Evolutionary conservation across 805 yeast genomes (phyloP), one percentile per base, ranked within the genome.

Genomic region (Cyberlindnera sargentensis): DNA sequence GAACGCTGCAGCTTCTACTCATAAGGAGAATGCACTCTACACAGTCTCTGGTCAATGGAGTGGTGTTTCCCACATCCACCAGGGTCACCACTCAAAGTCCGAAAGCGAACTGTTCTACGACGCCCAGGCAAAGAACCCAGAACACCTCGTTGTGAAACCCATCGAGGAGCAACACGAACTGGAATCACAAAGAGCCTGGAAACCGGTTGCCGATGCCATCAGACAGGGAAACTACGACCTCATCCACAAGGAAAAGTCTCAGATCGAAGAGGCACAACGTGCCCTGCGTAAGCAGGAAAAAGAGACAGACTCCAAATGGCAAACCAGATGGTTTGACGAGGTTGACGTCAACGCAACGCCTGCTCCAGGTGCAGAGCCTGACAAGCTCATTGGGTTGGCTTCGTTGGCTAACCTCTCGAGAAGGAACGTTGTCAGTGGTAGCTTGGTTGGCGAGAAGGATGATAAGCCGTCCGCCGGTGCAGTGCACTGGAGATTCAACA

Each of bases 1-100:
- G 54, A 76, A 75, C 58, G 56, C 63, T 41, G 64, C 66, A 27
- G 68, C 74, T n/a, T 69, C 74, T n/a, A 59, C 68, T 43, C 76
- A 75, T 51, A 68, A 69, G 45, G 77, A 74, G 31, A 77, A 79
- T 47, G 86, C 95, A 1, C 65, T 88, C 44, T 85, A 76, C 66
- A 84, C 95, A 11, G 81, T 93, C 47, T 57, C 71, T 38, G 99
- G 99, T 38, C 97, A 89, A 69, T 93, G 98, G 99, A 81, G 93
- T 11, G 91, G 83, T 30, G 68, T 69, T 50, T 83, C 91, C 15
- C 73, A 69, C 55, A 80, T 86, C 50, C 68, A 66, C 49, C 73
- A 76, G 60, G 90, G 88, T 46, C 55, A 70, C 6, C 59, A 67
- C 26, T 66, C 72, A 3, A 58, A 71, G 33, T 70, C 73, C 39